These are phyloP conservation scores for Pseudogymnoascus sp. DNA, from an alignment of 2,329 filamentous ascomycete genomes.

Conservation along the genomic window DNA sequence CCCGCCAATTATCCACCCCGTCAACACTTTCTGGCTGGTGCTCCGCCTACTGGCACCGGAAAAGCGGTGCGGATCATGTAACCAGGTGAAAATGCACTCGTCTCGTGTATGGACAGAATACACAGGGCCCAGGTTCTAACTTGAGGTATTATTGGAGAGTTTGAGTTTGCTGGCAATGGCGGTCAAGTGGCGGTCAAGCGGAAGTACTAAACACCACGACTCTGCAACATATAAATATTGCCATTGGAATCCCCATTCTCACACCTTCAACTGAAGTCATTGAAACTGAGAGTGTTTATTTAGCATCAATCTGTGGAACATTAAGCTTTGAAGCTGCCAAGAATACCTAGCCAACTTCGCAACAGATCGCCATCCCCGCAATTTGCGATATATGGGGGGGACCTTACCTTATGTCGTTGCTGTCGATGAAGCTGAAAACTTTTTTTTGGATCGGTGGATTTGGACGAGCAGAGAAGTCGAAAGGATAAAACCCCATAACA, in stretches of 20 bases:
- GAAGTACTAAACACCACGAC: not conserved
- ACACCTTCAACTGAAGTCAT: not conserved
- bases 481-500: not conserved
- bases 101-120: not conserved
- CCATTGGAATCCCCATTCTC: not conserved
- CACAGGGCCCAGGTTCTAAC: not conserved
- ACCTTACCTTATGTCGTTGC: not conserved
- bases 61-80: not conserved
- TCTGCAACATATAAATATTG: not conserved
- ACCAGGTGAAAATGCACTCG: not conserved
- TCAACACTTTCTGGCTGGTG: not conserved
- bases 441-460: not conserved
- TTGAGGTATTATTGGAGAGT: not conserved
- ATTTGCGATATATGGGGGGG: not conserved
- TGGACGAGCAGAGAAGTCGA: not conserved
- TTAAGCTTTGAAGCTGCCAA: constrained; percentile 8
- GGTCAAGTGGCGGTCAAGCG: not conserved
- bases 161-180: too few species aligned
- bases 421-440: not conserved
- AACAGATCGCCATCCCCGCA: constrained; percentile 2
- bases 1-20: not conserved
- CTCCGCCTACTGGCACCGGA: not conserved
- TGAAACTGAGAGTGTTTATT: not conserved
- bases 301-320: not conserved
- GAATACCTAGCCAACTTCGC: constrained; percentile 6